Conservation (phyloP, 192 early-diverging fungal genomes). For the Linderina pennispora region DNA sequence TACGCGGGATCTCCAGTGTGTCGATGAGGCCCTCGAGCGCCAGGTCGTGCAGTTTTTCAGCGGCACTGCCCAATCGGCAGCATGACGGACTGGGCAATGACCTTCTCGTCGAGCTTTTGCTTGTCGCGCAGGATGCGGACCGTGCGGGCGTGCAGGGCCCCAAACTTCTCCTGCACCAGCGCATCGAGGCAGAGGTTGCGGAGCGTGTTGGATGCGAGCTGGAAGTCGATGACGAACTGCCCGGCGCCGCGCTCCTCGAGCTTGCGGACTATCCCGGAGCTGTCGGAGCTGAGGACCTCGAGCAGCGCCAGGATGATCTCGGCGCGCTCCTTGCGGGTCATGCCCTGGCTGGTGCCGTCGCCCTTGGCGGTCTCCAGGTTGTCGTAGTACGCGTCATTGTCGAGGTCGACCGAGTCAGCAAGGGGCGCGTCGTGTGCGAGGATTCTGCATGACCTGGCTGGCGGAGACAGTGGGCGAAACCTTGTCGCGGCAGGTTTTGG, state of each 20-base stretch:
- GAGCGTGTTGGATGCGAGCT: constrained; percentile 48
- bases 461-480: constrained; percentile 40
- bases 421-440: constrained; percentile 33
- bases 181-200: constrained; percentile 51
- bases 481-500: constrained; percentile 50
- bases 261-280: constrained; percentile 49
- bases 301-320: constrained; percentile 55
- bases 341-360: constrained; percentile 2
- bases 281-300: constrained; percentile 49
- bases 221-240: constrained; percentile 56
- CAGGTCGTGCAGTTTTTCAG: constrained; percentile 55
- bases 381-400: constrained; percentile 28
- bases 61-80: constrained; percentile 58
- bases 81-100: constrained; percentile 59
- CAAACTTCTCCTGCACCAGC: constrained; percentile 55
- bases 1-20: constrained; percentile 63
- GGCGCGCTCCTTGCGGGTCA: constrained; percentile 5
- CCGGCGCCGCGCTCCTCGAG: constrained; percentile 55
- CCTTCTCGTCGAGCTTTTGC: constrained; percentile 71
- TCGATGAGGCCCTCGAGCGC: constrained; percentile 42
- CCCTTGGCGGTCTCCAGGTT: constrained; percentile 6
- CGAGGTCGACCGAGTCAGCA: constrained; percentile 30
- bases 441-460: constrained; percentile 47
- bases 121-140: constrained; percentile 62
- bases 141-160: constrained; percentile 54